Conservation (phyloP, 108 stramenopile species). For the Cyclotella baltica region DNA sequence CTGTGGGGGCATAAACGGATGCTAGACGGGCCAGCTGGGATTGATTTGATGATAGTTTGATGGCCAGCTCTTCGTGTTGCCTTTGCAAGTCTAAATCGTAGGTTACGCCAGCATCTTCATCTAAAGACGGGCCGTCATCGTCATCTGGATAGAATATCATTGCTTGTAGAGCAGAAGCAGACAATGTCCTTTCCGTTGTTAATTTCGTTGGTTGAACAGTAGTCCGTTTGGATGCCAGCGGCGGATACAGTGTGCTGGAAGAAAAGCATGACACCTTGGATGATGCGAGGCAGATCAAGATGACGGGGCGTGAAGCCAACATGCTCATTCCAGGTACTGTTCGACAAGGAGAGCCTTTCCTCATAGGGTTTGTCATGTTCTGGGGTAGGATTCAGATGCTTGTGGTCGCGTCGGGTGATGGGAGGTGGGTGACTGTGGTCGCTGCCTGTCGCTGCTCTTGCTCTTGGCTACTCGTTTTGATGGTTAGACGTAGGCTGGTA, state of each 20-base stretch:
- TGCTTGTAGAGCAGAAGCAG: neutral
- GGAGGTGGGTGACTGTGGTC: too few species aligned
- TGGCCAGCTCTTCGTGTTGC: constrained; percentile 1
- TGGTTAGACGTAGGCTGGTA: too few species aligned
- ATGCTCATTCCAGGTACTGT: too few species aligned
- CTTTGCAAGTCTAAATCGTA: neutral
- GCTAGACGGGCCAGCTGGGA: constrained; percentile 27
- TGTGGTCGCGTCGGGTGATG: too few species aligned
- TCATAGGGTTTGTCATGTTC: too few species aligned
- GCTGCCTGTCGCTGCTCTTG: too few species aligned
- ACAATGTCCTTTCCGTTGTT: neutral
- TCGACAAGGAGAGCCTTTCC: too few species aligned
- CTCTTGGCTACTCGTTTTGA: too few species aligned
- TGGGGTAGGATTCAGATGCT: too few species aligned
- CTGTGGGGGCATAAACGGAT: constrained; percentile 25
- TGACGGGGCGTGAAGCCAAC: neutral
- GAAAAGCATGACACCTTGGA: neutral
- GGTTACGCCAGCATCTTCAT: neutral
- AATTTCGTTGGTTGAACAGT: neutral
- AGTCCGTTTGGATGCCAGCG: too few species aligned
- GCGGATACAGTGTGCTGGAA: neutral
- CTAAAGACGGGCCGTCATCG: neutral
- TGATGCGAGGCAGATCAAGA: neutral
- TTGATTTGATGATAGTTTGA: neutral
- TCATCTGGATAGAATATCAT: constrained; percentile 20